These are phyloP conservation scores for Dentipellis sp. DNA, from an alignment of 768 basidiomycete genomes.

Conservation along the genomic window DNA sequence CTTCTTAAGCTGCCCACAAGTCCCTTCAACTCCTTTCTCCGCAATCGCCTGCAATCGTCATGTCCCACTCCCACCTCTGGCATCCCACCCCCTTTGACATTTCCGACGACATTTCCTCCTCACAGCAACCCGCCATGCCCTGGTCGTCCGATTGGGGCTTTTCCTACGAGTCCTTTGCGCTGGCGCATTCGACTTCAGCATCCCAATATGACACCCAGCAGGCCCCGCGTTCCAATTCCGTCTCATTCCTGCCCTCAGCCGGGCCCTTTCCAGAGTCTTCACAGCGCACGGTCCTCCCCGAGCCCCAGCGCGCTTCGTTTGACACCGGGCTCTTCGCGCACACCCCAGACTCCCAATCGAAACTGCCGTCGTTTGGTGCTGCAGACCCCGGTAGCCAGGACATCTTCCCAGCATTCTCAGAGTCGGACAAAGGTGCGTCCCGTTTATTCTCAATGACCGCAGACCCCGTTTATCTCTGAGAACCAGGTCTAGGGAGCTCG, in stretches of 20 bases:
- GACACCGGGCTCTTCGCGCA: neutral
- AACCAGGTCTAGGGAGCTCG: too few relatives aligned
- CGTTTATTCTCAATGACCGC: too few relatives aligned
- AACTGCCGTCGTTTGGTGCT: too few relatives aligned
- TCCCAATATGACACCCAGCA: neutral
- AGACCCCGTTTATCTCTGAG: too few relatives aligned
- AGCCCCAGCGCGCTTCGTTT: neutral
- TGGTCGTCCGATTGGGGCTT: too few relatives aligned
- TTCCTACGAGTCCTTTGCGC: neutral
- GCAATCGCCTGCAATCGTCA: neutral
- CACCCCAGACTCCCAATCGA: neutral
- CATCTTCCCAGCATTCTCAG: too few relatives aligned
- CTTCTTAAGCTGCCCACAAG: neutral
- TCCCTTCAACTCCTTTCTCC: neutral
- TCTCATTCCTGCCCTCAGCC: neutral
- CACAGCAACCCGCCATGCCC: too few relatives aligned
- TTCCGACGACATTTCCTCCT: too few relatives aligned
- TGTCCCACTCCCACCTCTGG: neutral
- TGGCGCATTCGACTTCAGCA: neutral
- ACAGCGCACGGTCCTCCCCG: neutral
- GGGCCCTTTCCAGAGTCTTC: neutral
- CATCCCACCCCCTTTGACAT: neutral
- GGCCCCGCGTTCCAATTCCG: neutral
- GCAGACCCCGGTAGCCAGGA: too few relatives aligned
- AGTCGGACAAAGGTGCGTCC: too few relatives aligned